These are phyloP conservation scores for Colletotrichum gloeosporioides DNA, from an alignment of 2,329 filamentous ascomycete species.

Conservation along the genomic window DNA sequence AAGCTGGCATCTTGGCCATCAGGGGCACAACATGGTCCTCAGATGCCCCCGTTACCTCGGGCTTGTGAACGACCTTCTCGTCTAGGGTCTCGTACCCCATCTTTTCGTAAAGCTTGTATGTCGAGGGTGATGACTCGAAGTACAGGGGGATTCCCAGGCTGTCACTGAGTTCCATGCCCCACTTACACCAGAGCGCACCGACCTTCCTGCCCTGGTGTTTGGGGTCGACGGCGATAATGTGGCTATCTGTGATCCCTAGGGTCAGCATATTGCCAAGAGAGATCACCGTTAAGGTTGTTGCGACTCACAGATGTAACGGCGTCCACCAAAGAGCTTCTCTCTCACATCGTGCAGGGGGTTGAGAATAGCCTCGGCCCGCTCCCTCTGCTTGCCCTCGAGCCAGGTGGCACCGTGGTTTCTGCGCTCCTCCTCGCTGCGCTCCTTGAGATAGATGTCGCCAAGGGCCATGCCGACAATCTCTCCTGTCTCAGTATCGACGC, in stretches of 20 bases:
- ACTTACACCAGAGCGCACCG: constrained; percentile 45
- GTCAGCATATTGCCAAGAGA: background rate
- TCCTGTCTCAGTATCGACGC: constrained; percentile 46
- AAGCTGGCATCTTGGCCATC: constrained; percentile 46
- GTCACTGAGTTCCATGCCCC: constrained; percentile 41
- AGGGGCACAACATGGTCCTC: constrained; percentile 44
- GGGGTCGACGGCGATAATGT: constrained; percentile 51
- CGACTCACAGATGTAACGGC: constrained; percentile 46
- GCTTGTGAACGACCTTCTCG: constrained; percentile 43
- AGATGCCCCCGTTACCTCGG: constrained; percentile 34
- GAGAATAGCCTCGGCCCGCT: constrained; percentile 47
- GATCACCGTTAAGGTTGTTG: background rate
- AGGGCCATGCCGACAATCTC: constrained; percentile 53
- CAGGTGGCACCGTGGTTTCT: constrained; percentile 48
- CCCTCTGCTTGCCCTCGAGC: constrained; percentile 48
- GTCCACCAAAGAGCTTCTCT: constrained; percentile 44
- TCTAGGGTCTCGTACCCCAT: constrained; percentile 48
- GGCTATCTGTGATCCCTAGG: constrained; percentile 32
- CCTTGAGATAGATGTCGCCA: constrained; percentile 45
- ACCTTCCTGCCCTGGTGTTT: constrained; percentile 46
- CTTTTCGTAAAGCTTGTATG: constrained; percentile 48
- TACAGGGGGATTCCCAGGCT: constrained; percentile 46
- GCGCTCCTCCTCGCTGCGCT: constrained; percentile 45
- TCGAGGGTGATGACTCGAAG: constrained; percentile 50
- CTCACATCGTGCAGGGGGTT: constrained; percentile 45